Base-by-base conservation (phyloP, 345 rosid species). In the Eucalyptus guilfoylei region DNA sequence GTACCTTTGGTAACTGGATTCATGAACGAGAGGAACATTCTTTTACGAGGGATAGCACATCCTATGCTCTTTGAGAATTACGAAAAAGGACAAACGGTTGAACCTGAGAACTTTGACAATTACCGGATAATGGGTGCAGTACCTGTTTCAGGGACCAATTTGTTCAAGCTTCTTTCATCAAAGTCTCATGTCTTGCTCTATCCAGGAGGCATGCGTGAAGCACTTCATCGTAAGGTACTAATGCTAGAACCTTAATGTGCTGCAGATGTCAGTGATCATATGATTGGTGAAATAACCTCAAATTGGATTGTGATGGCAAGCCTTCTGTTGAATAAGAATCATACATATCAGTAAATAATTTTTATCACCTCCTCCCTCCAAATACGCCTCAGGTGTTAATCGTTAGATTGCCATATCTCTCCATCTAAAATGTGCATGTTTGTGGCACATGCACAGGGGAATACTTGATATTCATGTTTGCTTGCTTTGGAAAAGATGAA, bases 121-220 rank as follows among this genome's bases (percentile, higher is more conserved):
- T 47, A 91, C 88, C 94, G 94, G 88, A 15, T 93, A 37, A 93
- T 94, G 96, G 97, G 98, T 48, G 95, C 95, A 62, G 96, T 93
- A 88, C 99, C 98, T 87, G 98, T 94, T 89, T 93, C 98, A 30
- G 93, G 92, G 88, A 47, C 83, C 55, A 93, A 92, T 80, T 91
- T 96, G 24, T 96, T 92, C 93, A 94, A 94, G 86, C 94, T 97
- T 89, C 87, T 96, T 28, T 91, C 95, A 28, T 92, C 92, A 54
- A 95, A 95, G 91, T 89, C 97, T 93, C 97, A 96, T 86, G 93
- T 93, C 64, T 92, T 97, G 83, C 88, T 95, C 87, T 97, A 96
- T 90, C 99, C 99, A 30, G 98, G 98, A 88, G 99, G 99, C 62
- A 88, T 91, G 86, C 98, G 98, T 32, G 99, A 96, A 93, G 98